These are phyloP conservation scores for Ambrosiella cleistominuta DNA, from an alignment of 2,329 filamentous ascomycete species.

Conservation along the genomic window DNA sequence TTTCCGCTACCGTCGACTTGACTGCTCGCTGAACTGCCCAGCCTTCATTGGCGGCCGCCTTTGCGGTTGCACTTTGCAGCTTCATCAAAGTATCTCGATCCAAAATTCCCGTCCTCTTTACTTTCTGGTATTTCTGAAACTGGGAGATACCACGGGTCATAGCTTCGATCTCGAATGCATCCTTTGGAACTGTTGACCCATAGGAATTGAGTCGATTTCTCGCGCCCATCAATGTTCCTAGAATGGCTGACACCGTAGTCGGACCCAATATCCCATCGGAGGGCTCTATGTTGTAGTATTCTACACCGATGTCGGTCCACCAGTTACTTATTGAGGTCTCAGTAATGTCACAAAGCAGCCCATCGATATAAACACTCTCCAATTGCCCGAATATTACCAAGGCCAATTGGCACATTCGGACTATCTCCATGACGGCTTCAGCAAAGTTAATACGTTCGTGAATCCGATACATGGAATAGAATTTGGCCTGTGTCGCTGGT, in stretches of 20 bases:
- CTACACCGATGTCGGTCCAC: slow-evolving; percentile 87
- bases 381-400: slow-evolving; percentile 76
- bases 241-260: slow-evolving; percentile 70
- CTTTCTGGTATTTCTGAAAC: slow-evolving; percentile 78
- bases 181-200: slow-evolving; percentile 71
- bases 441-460: slow-evolving; percentile 67
- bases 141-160: slow-evolving; percentile 71
- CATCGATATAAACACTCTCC: slow-evolving; percentile 77
- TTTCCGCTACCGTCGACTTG: slow-evolving; percentile 84
- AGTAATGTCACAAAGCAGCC: slow-evolving; percentile 80
- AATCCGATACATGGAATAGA: slow-evolving; percentile 75
- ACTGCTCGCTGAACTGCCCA: slow-evolving; percentile 90
- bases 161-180: slow-evolving; percentile 70
- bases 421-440: slow-evolving; percentile 66
- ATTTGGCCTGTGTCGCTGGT: slow-evolving; percentile 73
- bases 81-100: slow-evolving; percentile 70
- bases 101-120: slow-evolving; percentile 59
- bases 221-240: slow-evolving; percentile 78
- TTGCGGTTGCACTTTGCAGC: slow-evolving; percentile 70
- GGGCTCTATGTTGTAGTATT: slow-evolving; percentile 84
- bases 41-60: slow-evolving; percentile 72
- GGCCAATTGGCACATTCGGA: slow-evolving; percentile 81
- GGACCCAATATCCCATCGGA: slow-evolving; percentile 84
- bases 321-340: slow-evolving; percentile 81
- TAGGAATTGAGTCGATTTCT: slow-evolving; percentile 75